A percentile compares a stretch with the other conserved stretches of the same genome.
Conservation (phyloP, 2,329 filamentous ascomycete species). For the Colletotrichum lindemuthianum region DNA sequence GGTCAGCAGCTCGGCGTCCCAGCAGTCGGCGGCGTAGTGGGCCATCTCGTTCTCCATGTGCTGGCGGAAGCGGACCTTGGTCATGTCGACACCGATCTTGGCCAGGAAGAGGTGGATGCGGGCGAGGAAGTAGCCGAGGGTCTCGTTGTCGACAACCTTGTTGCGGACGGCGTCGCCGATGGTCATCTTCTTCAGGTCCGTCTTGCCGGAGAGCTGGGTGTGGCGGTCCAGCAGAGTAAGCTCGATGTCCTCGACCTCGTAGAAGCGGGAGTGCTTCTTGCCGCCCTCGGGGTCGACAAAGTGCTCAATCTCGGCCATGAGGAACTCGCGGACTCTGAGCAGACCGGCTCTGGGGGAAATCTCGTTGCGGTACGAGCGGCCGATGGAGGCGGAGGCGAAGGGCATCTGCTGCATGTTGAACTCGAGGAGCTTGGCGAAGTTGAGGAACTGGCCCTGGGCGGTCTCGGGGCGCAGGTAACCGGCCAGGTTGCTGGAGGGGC, state of each 20-base stretch:
- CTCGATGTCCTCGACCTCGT: slow-evolving; percentile 84
- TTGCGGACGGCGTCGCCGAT: slow-evolving; percentile 88
- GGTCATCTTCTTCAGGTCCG: slow-evolving; percentile 74
- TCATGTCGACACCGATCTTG: slow-evolving; percentile 86
- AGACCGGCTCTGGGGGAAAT: slow-evolving; percentile 94
- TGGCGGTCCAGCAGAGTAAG: slow-evolving; percentile 85
- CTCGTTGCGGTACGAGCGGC: slow-evolving; percentile 98
- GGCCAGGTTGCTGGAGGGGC: slow-evolving; percentile 86
- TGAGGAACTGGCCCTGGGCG: slow-evolving; percentile 97
- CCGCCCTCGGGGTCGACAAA: slow-evolving; percentile 94
- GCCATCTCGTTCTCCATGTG: slow-evolving; percentile 86
- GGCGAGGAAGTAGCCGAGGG: slow-evolving; percentile 95
- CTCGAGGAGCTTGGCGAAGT: slow-evolving; percentile 95
- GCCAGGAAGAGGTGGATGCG: slow-evolving; percentile 91
- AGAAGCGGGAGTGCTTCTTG: slow-evolving; percentile 93
- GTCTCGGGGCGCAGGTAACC: slow-evolving; percentile 94
- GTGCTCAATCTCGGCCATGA: slow-evolving; percentile 99
- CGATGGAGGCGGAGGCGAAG: slow-evolving; percentile 95
- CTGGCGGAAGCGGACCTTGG: slow-evolving; percentile 94
- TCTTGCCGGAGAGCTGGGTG: slow-evolving; percentile 88
- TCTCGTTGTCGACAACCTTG: slow-evolving; percentile 94
- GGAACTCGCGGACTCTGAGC: slow-evolving; percentile 92
- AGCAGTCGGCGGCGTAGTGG: slow-evolving; percentile 96
- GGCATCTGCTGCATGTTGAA: slow-evolving; percentile 97
- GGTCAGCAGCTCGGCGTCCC: slow-evolving; percentile 94